Base-by-base conservation (phyloP, 2,329 filamentous ascomycete species). In the Huntiella bhutanensis region DNA sequence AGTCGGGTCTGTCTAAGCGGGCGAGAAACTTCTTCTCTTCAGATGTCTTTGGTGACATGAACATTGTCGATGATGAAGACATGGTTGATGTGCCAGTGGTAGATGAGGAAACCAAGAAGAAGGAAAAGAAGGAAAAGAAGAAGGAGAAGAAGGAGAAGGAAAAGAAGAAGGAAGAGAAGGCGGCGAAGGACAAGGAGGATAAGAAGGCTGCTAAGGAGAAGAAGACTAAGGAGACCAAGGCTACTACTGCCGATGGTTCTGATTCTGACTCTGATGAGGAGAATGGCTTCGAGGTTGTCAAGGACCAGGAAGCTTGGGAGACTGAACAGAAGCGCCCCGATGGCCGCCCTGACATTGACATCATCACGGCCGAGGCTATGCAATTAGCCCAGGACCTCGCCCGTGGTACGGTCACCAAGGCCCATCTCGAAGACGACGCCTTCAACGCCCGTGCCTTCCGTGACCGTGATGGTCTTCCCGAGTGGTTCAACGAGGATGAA, bases 361-460 rank as follows among this genome's bases (percentile, higher is more conserved):
- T 98, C 56, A 93, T 96, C 57, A 98, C 91, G n/a, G 91, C 86
- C 4, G 91, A 98, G 67, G 91, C 92, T 52, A 98, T 98, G 91
- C 92, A 88, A 0, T 71, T 98, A 12, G 92, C 91, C 1, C 91
- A 96, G 53, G 75, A 85, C 57, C 78, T 98, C 49, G 91, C 87
- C 3, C 85, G 81, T 0, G 88, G 88, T 39, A 73, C 88, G 58
- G 87, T 80, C 61, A 82, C 79, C 1, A 80, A 75, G 40, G 63
- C 80, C 47, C 84, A 95, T 54, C 66, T 94, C 4, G 66, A 88
- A 40, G 92, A 98, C 57, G 88, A 96, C 51, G 80, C 78, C 36
- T 98, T 91, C 71, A 95, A 94, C 68, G 91, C 85, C 60, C 83
- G 81, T 59, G 75, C 86, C 2, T 87, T 94, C 67, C 84, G 87